These are phyloP conservation scores for Plenodomus tracheiphilus DNA, from an alignment of 2,329 filamentous ascomycete genomes.

Conservation along the genomic window DNA sequence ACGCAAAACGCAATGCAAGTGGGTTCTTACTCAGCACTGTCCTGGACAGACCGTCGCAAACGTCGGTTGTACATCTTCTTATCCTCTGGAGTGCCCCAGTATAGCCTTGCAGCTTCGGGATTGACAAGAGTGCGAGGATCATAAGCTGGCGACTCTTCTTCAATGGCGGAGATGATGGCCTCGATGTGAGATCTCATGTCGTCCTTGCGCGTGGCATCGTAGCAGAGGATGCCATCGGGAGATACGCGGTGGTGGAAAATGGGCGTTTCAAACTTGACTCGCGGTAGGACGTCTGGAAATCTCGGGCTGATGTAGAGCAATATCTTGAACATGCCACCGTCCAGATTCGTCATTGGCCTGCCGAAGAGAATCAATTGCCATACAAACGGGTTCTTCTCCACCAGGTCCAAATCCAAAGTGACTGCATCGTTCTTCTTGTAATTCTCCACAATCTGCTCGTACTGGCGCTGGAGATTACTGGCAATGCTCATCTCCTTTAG, in stretches of 20 bases:
- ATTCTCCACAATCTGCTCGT: slow-evolving; percentile 75
- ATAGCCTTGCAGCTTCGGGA: slow-evolving; percentile 80
- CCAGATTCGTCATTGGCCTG: slow-evolving; percentile 87
- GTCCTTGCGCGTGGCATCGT: slow-evolving; percentile 67
- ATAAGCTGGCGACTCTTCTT: slow-evolving; percentile 85
- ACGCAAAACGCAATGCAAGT: not conserved
- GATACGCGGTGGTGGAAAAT: slow-evolving; percentile 90
- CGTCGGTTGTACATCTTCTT: slow-evolving; percentile 83
- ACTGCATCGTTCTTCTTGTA: slow-evolving; percentile 71
- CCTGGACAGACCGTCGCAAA: slow-evolving; percentile 74
- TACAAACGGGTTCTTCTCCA: slow-evolving; percentile 82
- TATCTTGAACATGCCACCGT: slow-evolving; percentile 83
- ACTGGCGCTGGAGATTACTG: slow-evolving; percentile 81
- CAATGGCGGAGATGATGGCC: slow-evolving; percentile 77
- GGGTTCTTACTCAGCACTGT: slow-evolving; percentile 50
- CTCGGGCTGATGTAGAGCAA: slow-evolving; percentile 77
- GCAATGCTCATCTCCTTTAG: slow-evolving; percentile 73
- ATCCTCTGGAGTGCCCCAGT: slow-evolving; percentile 79
- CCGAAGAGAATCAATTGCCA: slow-evolving; percentile 92
- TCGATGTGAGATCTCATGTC: slow-evolving; percentile 84
- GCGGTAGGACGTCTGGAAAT: slow-evolving; percentile 87
- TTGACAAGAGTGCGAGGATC: slow-evolving; percentile 89
- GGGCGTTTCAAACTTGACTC: slow-evolving; percentile 76
- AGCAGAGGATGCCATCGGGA: slow-evolving; percentile 78
- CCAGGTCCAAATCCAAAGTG: slow-evolving; percentile 75